These are phyloP conservation scores for Tetragonia tetragonoides DNA, from an alignment of 148 eudicot genomes.

Conservation along the genomic window DNA sequence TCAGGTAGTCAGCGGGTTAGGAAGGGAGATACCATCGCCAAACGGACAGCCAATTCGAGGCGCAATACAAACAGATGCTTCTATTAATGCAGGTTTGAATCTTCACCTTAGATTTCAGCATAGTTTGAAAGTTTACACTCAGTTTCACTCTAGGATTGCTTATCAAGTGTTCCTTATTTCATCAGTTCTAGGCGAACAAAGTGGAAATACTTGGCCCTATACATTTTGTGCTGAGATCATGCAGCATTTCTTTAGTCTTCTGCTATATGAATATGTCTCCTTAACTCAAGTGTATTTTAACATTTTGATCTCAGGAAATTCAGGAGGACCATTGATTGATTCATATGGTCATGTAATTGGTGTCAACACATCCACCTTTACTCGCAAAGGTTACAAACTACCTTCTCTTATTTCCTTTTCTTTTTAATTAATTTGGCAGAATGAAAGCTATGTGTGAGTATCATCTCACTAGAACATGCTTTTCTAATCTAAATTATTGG, in stretches of 20 bases:
- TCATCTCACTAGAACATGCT: not conserved
- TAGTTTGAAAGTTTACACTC: not conserved
- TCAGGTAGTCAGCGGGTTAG: slow-evolving; percentile 95
- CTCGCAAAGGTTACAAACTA: slow-evolving; percentile 65
- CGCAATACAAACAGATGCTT: slow-evolving; percentile 98
- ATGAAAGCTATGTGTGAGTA: not conserved
- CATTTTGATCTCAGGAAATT: slow-evolving; percentile 61
- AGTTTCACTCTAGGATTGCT: not conserved
- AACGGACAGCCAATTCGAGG: slow-evolving; percentile 93
- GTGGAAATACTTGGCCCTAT: not conserved
- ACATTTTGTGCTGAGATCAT: not conserved
- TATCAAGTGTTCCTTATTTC: not conserved
- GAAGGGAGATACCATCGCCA: slow-evolving; percentile 95
- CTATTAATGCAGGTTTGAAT: slow-evolving; percentile 75
- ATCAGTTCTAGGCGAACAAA: not conserved
- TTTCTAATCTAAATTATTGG: not conserved
- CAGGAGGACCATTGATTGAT: slow-evolving; percentile 90
- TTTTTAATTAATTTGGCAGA: not conserved
- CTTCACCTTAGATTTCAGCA: no score
- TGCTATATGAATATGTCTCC: not conserved
- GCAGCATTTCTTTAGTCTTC: not conserved
- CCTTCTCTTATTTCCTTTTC: not conserved
- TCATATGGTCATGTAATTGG: slow-evolving; percentile 92
- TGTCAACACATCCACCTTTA: slow-evolving; percentile 91
- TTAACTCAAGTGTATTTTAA: not conserved